These are phyloP conservation scores for Cladosporium austrohemisphaericum DNA, from an alignment of 2,329 filamentous ascomycete genomes.

Conservation along the genomic window DNA sequence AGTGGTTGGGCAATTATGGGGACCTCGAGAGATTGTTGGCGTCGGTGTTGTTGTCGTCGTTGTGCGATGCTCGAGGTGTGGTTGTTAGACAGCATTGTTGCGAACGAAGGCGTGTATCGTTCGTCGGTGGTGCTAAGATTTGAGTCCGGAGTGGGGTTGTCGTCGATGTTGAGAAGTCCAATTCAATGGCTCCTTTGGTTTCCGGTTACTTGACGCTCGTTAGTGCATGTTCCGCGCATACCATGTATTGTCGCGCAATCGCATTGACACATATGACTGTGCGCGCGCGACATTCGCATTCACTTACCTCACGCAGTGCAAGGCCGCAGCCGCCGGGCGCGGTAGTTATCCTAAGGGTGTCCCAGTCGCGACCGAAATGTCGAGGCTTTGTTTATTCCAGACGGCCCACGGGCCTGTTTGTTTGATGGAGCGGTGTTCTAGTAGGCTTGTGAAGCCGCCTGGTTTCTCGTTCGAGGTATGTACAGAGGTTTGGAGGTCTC, in stretches of 20 bases:
- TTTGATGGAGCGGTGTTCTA: constrained; percentile 12
- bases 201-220: constrained; percentile 26
- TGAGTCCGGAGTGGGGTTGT: constrained; percentile 59
- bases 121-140: constrained; percentile 46
- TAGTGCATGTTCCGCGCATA: no score
- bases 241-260: no score
- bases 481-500: constrained; percentile 12
- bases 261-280: no score
- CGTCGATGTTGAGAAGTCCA: constrained; percentile 34
- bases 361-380: constrained; percentile 10
- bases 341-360: constrained; percentile 11
- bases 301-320: constrained; percentile 75
- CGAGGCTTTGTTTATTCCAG: constrained; percentile 3
- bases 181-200: constrained; percentile 30
- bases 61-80: constrained; percentile 67
- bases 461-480: constrained; percentile 12
- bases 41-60: constrained; percentile 72
- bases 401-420: constrained; percentile 16
- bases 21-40: constrained; percentile 82
- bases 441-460: constrained; percentile 14
- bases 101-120: constrained; percentile 19
- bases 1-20: constrained; percentile 63
- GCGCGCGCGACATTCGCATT: constrained; percentile 43
- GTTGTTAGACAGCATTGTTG: constrained; percentile 73
- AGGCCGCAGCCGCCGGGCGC: constrained; percentile 72